A percentile compares a stretch with the other conserved stretches of the same genome.
These are phyloP conservation scores for Tagetes erecta DNA, from an alignment of 129 eudicot genomes.

Conservation along the genomic window DNA sequence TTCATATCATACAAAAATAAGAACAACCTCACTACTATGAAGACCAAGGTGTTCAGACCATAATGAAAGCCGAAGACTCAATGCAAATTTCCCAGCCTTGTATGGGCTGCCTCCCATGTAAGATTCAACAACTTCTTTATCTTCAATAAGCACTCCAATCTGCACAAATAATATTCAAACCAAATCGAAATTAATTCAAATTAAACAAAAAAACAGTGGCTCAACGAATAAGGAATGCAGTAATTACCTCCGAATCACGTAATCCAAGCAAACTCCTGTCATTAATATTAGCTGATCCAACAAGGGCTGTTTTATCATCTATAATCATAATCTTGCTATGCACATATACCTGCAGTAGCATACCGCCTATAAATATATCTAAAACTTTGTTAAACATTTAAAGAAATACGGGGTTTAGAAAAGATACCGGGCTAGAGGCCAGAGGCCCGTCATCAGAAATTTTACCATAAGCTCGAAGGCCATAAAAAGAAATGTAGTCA, in stretches of 20 bases:
- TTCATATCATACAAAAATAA: background rate
- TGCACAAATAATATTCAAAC: slow-evolving; percentile 27
- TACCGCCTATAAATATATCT: background rate
- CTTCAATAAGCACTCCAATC: slow-evolving; percentile 95
- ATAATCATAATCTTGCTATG: slow-evolving; percentile 97
- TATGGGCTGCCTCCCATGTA: slow-evolving; percentile 80
- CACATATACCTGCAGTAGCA: slow-evolving; percentile 68
- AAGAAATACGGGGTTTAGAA: background rate
- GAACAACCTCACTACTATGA: slow-evolving; percentile 65
- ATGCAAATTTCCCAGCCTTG: slow-evolving; percentile 94
- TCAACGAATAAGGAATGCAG: background rate
- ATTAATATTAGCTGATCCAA: slow-evolving; percentile 96
- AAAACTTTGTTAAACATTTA: background rate
- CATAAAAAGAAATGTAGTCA: slow-evolving; percentile 94
- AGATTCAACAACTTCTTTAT: slow-evolving; percentile 79
- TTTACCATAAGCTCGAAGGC: slow-evolving; percentile 87
- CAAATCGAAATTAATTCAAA: background rate
- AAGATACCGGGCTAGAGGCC: slow-evolving; percentile 83
- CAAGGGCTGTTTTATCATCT: slow-evolving; percentile 72
- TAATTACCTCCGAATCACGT: slow-evolving; percentile 87
- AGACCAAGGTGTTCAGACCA: slow-evolving; percentile 99
- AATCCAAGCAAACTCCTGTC: slow-evolving; percentile 98
- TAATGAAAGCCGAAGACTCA: slow-evolving; percentile 82
- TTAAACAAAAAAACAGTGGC: background rate
- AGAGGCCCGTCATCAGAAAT: slow-evolving; percentile 81